These are phyloP conservation scores for Xylaria polymorpha DNA, from an alignment of 2,329 filamentous ascomycete species.

Conservation along the genomic window DNA sequence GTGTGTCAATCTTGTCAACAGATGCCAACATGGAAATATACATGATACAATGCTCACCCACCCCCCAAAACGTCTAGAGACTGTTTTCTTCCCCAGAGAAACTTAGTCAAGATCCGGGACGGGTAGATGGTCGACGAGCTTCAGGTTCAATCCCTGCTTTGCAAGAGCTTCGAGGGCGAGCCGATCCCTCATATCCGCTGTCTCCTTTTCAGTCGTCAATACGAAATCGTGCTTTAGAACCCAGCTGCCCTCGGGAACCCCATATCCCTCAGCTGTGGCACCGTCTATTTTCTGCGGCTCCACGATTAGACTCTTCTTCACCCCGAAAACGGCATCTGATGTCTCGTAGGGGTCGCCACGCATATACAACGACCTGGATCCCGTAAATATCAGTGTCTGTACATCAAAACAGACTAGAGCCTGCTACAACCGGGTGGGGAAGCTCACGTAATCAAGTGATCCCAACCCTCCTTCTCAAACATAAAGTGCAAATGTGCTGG, in stretches of 20 bases:
- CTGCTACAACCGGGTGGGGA: neutral
- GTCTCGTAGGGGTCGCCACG: slow-evolving; percentile 84
- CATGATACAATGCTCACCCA: slow-evolving; percentile 7
- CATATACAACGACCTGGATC: slow-evolving; percentile 77
- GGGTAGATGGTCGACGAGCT: slow-evolving; percentile 79
- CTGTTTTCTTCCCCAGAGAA: neutral
- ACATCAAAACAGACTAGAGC: neutral
- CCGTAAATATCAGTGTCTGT: slow-evolving; percentile 6
- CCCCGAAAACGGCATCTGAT: slow-evolving; percentile 86
- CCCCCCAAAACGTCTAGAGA: neutral
- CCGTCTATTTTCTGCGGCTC: slow-evolving; percentile 66
- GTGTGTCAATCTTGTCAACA: neutral
- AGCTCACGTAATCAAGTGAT: slow-evolving; percentile 84
- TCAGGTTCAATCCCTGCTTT: slow-evolving; percentile 74
- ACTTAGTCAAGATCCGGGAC: slow-evolving; percentile 72
- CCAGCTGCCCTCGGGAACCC: slow-evolving; percentile 70
- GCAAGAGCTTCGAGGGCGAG: slow-evolving; percentile 73
- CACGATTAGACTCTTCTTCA: slow-evolving; percentile 82
- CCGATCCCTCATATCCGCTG: slow-evolving; percentile 71
- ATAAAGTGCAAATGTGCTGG: slow-evolving; percentile 89
- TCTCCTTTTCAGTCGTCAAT: slow-evolving; percentile 77
- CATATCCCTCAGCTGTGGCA: slow-evolving; percentile 69
- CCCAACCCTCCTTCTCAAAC: slow-evolving; percentile 83
- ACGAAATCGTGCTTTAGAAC: slow-evolving; percentile 81
- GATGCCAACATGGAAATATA: slow-evolving; percentile 5